Conservation (phyloP, 2,329 filamentous ascomycete species). For the Epichloe coenophiala region DNA sequence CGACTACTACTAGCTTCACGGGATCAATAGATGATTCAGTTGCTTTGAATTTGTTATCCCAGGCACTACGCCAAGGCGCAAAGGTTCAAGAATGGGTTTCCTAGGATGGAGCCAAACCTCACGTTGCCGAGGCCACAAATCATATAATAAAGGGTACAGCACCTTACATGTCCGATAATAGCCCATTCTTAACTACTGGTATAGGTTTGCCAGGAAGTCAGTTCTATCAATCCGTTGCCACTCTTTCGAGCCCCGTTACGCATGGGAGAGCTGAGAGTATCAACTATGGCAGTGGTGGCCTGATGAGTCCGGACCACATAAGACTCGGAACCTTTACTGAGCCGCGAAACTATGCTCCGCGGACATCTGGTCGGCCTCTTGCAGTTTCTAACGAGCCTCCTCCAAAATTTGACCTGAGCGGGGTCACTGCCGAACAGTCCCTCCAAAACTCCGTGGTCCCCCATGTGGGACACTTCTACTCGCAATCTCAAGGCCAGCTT, state of each 20-base stretch:
- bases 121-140: not conserved
- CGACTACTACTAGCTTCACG: constrained; percentile 1
- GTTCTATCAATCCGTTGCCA: constrained; percentile 2
- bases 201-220: constrained; percentile 3
- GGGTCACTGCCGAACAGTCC: not conserved
- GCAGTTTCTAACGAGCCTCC: constrained; percentile 17
- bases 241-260: not conserved
- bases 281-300: not conserved
- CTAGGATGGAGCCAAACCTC: constrained; percentile 5
- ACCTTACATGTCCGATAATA: too few relatives aligned
- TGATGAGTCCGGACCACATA: constrained; percentile 6
- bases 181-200: not conserved
- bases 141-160: not conserved
- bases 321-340: constrained; percentile 19
- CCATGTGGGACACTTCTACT: not conserved
- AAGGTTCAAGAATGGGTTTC: constrained; percentile 1
- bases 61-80: constrained; percentile 2
- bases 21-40: not conserved
- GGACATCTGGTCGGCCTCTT: constrained; percentile 14
- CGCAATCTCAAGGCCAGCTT: not conserved
- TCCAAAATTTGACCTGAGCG: constrained; percentile 22
- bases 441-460: not conserved
- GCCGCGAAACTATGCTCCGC: constrained; percentile 28
- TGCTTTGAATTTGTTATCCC: constrained; percentile 1
- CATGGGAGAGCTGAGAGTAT: not conserved